These are phyloP conservation scores for Lycium ferocissimum DNA, from an alignment of 257 asterid species.

Conservation along the genomic window DNA sequence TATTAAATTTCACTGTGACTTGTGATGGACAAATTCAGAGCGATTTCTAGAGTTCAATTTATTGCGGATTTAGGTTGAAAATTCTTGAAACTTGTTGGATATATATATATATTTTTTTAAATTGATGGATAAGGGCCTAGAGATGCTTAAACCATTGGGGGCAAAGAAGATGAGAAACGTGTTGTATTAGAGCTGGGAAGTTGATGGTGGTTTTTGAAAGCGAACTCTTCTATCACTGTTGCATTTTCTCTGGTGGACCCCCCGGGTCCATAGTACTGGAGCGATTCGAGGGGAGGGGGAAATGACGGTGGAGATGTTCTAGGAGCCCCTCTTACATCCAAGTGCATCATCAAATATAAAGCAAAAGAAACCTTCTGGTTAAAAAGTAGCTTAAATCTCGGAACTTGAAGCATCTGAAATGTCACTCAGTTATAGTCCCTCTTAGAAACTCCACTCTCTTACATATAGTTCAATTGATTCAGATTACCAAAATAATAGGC, in stretches of 20 bases:
- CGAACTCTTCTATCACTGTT: no score
- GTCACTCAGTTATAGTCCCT: neutral
- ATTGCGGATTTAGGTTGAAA: neutral
- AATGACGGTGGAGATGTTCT: neutral
- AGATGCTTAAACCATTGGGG: neutral
- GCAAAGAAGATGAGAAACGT: conserved; percentile 5
- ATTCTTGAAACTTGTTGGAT: neutral
- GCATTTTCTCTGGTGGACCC: no score
- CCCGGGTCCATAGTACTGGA: no score
- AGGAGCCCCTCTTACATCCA: conserved; percentile 19
- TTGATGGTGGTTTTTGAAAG: conserved; percentile 16
- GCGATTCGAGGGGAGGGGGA: neutral
- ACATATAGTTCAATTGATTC: conserved; percentile 11
- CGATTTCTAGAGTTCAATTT: neutral
- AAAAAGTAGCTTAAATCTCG: neutral
- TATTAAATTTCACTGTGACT: neutral
- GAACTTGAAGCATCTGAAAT: neutral
- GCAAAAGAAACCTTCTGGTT: conserved; percentile 4
- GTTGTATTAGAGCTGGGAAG: conserved; percentile 1
- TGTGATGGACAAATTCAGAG: neutral
- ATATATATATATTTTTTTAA: no score
- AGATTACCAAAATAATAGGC: neutral
- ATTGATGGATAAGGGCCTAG: neutral
- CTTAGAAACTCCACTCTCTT: neutral
- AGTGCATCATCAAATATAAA: conserved; percentile 15